These are phyloP conservation scores for Pelargonium cotyledonis DNA, from an alignment of 441 rosid species.

Conservation along the genomic window DNA sequence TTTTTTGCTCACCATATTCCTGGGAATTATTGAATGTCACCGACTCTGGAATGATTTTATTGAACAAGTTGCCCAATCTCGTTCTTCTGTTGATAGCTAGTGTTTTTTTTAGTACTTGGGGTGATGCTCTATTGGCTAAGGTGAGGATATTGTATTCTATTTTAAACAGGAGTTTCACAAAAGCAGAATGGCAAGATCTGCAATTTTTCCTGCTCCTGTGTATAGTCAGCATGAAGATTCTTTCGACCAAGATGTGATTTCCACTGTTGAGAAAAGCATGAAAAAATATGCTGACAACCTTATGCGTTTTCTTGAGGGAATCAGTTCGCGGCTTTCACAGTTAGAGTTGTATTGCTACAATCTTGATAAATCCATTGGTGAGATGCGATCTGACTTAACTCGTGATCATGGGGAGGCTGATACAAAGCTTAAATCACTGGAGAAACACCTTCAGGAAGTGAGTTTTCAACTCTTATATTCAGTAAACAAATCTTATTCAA, in stretches of 20 bases:
- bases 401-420: neutral
- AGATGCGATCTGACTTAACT: neutral
- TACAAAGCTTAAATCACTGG: neutral
- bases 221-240: neutral
- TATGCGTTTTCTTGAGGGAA: constrained; percentile 2
- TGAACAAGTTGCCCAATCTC: too few relatives aligned
- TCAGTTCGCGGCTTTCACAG: neutral
- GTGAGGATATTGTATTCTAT: too few relatives aligned
- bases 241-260: neutral
- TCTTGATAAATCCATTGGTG: neutral
- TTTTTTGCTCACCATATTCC: too few relatives aligned
- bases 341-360: neutral
- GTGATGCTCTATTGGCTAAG: too few relatives aligned
- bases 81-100: too few relatives aligned
- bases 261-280: neutral
- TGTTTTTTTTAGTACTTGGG: too few relatives aligned
- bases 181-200: neutral
- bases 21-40: too few relatives aligned
- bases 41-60: too few relatives aligned
- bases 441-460: neutral
- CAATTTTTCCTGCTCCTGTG: neutral
- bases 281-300: neutral
- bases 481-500: neutral
- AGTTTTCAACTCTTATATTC: neutral
- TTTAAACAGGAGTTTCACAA: neutral